A percentile compares a stretch with the other conserved stretches of the same genome.
phyloP scores from a whole-genome alignment of 805 yeast genomes.

The Priceomyces medius region DNA sequence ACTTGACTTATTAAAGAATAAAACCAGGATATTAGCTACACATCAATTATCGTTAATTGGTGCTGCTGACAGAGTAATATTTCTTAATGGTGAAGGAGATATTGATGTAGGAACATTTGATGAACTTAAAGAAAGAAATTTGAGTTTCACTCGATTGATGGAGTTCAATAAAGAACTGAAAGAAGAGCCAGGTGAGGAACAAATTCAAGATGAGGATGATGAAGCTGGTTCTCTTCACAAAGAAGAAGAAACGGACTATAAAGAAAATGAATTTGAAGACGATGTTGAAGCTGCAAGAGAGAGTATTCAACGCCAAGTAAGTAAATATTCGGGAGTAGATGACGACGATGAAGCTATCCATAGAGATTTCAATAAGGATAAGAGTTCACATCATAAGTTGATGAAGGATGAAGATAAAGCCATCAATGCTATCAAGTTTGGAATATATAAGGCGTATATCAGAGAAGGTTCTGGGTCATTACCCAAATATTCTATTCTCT shows the following conservation, averaged over 20 bases:
- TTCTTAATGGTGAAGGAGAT: slow-evolving; percentile 31
- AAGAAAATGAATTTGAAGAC: slow-evolving; percentile 11
- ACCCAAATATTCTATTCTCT: slow-evolving; percentile 24
- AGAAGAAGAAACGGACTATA: slow-evolving; percentile 16
- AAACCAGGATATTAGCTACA: slow-evolving; percentile 37
- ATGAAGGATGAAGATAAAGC: slow-evolving; percentile 56
- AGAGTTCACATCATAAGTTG: slow-evolving; percentile 21
- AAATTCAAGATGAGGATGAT: slow-evolving; percentile 3
- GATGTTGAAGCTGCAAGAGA: not conserved
- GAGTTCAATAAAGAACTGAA: slow-evolving; percentile 18
- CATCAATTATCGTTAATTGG: slow-evolving; percentile 36
- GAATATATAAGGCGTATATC: slow-evolving; percentile 52
- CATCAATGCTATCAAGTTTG: slow-evolving; percentile 49
- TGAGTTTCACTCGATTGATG: slow-evolving; percentile 29
- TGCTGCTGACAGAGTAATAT: slow-evolving; percentile 30
- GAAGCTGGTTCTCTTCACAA: slow-evolving; percentile 1
- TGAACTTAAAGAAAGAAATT: slow-evolving; percentile 21
- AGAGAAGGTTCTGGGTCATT: slow-evolving; percentile 54
- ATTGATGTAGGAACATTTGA: slow-evolving; percentile 30
- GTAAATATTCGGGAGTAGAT: slow-evolving; percentile 8
- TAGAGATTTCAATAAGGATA: slow-evolving; percentile 28
- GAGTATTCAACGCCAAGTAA: slow-evolving; percentile 9
- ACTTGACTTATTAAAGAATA: slow-evolving; percentile 25
- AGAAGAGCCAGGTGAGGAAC: slow-evolving; percentile 17
- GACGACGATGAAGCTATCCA: slow-evolving; percentile 37